Base-by-base conservation (phyloP, 805 yeast genomes). In the Saturnispora besseyi region DNA sequence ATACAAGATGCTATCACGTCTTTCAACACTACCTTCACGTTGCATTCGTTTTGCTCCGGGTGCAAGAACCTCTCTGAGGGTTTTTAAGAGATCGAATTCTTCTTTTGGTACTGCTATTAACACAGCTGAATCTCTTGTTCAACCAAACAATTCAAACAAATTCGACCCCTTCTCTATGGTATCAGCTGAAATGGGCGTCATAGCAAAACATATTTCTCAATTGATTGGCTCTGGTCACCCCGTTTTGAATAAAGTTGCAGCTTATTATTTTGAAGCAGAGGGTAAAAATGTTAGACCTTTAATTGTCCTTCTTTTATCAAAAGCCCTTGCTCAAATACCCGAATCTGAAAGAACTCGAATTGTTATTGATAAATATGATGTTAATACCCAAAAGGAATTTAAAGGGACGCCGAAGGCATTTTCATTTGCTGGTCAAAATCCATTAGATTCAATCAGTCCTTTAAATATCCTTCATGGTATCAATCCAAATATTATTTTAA, bases 251-350 rank as follows among this genome's bases (percentile, higher is more conserved):
- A 75, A 95, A 57, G 96, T 91, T 4, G 83, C 96, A n/a, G 79
- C 88, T 33, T 93, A 93, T 69, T 93, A 93, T 69, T 93, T 93
- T 59, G 96, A 90, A 67, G 87, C 93, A 18, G 96, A 91, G 62
- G 98, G 99, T 6, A 93, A 93, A 66, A 95, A 90, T 62, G 88
- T 93, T 18, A 76, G 99, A 51, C 99, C 99, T 1, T 69, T 93
- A 56, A 78, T 93, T 52, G 98, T 93, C 11, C 71, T 93, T 51
- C 69, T 93, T 45, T 71, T 93, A 48, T 79, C 95, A 33, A 84
- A 88, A 60, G 93, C 96, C 4, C 72, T 91, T 49, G 75, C 84
- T 53, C 73, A 76, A 53, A 87, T 90, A 40, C 96, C 97, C 2
- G 54, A 72, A 13, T 75, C 73, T 28, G 72, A 87, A 62, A 73